Base-by-base conservation (phyloP, 106 monocot genomes). In the Dendrobium officinale region DNA sequence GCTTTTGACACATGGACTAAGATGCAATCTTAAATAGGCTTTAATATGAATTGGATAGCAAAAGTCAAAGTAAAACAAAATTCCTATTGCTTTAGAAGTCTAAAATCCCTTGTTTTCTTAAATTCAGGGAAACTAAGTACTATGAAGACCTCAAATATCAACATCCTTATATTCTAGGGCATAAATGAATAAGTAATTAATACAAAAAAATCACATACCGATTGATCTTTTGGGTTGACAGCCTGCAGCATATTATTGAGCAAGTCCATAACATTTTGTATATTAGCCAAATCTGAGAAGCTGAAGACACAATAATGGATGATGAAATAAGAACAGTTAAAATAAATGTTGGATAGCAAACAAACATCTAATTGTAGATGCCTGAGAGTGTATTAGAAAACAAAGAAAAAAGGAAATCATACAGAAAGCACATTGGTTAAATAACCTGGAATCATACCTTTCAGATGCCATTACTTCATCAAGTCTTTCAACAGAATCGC, bases 221-320 rank as follows among this genome's bases (percentile, higher is more conserved):
- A 81, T 19, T 74, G 64, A 79, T 91, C 89, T 37, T 80, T 67
- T 56, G 80, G 86, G 51, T 88, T 85, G 45, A 86, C 83, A 75
- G 87, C 91, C 81, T 86, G 84, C 75, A 94, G 74, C 94, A 94
- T 94, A 20, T 91, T 91, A 58, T 56, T 83, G 17, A 94, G 72
- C 1, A 94, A 86, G 56, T 89, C 94, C 84, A 82, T 83, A 27
- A 81, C 85, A 61, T 77, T 81, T 20, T 82, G 80, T 37, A 94
- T 90, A 31, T 86, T 78, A 54, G 83, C 81, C 68, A 94, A 83
- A 48, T 91, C 89, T 27, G 83, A 77, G 54, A 86, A 78, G 80
- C 94, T 94, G 88, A 77, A 42, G 17, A 67, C 18, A 27, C 29
- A 40, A 19, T 19, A 31, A 42, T 9, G 45, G 75, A 55, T 72